Base-by-base conservation (phyloP, 768 basidiomycete genomes). In the Lactarius evosmus region DNA sequence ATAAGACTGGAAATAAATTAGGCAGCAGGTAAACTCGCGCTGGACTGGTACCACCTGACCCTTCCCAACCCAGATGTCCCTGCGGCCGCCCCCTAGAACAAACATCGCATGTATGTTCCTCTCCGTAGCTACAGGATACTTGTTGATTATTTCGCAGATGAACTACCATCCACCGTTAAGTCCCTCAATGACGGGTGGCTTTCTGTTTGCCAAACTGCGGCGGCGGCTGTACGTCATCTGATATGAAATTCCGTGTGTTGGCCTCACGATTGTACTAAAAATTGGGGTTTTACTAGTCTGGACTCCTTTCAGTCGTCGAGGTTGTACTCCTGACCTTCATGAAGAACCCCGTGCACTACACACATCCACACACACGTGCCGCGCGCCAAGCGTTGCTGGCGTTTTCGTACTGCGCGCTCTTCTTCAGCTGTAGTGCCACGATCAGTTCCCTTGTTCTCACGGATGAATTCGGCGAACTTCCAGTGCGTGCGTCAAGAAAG, bases 401-500 rank as follows among this genome's bases (percentile, higher is more conserved):
- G 22, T 66, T 66, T 34, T 53, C 65, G 25, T 66, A 66, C n/a
- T 7, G 60, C 50, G 53, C 60, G 16, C 56, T 66, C 27, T 25
- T 66, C 36, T 61, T 66, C 60, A 61, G 34, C 60, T 49, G 40
- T 27, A 66, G 56, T 25, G 65, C 60, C 7, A 61, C 46, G 36
- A 61, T 66, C 38, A 57, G 55, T 22, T 66, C 65, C 36, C 51
- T 61, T 9, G 38, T 66, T 29, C 54, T 66, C 14, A 66, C 53
- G 27, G 56, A 61, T 19, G 65, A 61, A 29, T 61, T 66, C 16
- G 54, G 60, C 8, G 60, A 57, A 33, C 49, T 66, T 34, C 65
- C 65, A 2, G 58, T 66, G 7, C 54, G 60, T 5, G 60, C 65
- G 0, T 61, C 65, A 12, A 41, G 60, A 36, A 56, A 46, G 22